Base-by-base conservation (phyloP, 169 alveolate species). In the Theileria luwenshuni region DNA sequence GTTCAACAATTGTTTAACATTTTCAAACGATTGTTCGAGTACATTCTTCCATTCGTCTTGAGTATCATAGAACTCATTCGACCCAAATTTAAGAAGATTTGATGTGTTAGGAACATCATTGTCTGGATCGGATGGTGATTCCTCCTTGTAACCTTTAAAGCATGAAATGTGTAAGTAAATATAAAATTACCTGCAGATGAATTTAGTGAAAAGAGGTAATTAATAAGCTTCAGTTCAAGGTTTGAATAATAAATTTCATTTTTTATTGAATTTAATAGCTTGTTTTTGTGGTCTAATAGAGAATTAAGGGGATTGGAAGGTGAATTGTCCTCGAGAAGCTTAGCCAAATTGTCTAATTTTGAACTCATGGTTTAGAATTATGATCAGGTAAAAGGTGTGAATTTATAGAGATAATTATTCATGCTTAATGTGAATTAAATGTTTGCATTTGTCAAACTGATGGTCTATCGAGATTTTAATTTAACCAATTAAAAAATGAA, bases 221-320 rank as follows among this genome's bases (percentile, higher is more conserved):
- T 32, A n/a, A 79, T 79, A 3, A 67, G 38, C 13, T 41, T 54
- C n/a, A 61, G 54, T 61, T 79, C 87, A 45, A 71, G 17, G 8
- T 70, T 32, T 15, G 87, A 68, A 63, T 79, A 51, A 12, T 25
- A 41, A 17, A 45, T 33, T 30, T 79, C 87, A 19, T 79, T 32
- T 19, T 52, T 48, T 23, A 79, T 17, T 6, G 83, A 77, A 1
- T 43, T 38, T 12, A 79, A 45, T 7, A 73, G 12, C 28, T 79
- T 65, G 17, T 63, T 70, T 52, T 79, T 79, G 33, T 68, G 71
- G 17, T 32, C 32, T 0, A 67, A 61, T 1, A 79, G 72, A 41
- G 77, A 25, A 23, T 70, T 23, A 49, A 79, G 64, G 17, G 81
- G 77, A 23, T 60, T 43, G 21, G 73, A 49, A 2, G 83, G 47